A percentile compares a stretch with the other conserved stretches of the same genome.
Evolutionary conservation across 371 early-diverging fungal genomes (phyloP).

Genomic region (Saksenaea vasiformis): DNA sequence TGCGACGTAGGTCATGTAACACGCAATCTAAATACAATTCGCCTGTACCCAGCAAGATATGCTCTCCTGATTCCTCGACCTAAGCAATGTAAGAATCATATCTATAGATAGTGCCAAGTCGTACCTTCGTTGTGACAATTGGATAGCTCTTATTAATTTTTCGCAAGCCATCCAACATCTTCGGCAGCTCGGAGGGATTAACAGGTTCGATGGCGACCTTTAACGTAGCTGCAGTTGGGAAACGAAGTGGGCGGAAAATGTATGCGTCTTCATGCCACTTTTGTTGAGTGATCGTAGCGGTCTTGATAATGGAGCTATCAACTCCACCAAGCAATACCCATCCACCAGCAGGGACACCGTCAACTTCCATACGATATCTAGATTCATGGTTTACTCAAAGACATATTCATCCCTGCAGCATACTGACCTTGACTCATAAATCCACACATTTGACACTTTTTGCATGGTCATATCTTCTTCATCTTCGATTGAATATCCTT

Average conservation of each 20-base stretch:
- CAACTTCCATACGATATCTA: constrained; percentile 82
- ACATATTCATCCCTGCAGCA: background rate
- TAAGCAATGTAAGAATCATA: constrained; percentile 9
- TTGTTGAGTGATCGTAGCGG: constrained; percentile 84
- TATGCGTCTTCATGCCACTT: constrained; percentile 68
- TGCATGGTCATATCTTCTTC: constrained; percentile 94
- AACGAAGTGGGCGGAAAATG: constrained; percentile 85
- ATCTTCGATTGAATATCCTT: constrained; percentile 88
- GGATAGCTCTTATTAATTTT: constrained; percentile 95
- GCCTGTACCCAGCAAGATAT: constrained; percentile 91
- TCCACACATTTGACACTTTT: constrained; percentile 71
- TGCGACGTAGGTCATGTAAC: constrained; percentile 89
- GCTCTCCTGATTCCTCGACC: constrained; percentile 97
- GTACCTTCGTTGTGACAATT: constrained; percentile 84
- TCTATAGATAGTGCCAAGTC: background rate
- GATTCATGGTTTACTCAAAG: background rate
- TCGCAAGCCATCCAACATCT: constrained; percentile 95
- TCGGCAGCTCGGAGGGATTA: constrained; percentile 95
- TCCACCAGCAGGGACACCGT: constrained; percentile 79
- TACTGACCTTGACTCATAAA: constrained; percentile 78
- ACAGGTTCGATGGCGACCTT: constrained; percentile 97
- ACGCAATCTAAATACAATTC: constrained; percentile 97
- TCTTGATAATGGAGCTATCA: constrained; percentile 90
- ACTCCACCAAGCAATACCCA: constrained; percentile 95
- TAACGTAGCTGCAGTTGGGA: constrained; percentile 82